Base-by-base conservation (phyloP, 768 basidiomycete species). In the Paxillus rubicundulus region DNA sequence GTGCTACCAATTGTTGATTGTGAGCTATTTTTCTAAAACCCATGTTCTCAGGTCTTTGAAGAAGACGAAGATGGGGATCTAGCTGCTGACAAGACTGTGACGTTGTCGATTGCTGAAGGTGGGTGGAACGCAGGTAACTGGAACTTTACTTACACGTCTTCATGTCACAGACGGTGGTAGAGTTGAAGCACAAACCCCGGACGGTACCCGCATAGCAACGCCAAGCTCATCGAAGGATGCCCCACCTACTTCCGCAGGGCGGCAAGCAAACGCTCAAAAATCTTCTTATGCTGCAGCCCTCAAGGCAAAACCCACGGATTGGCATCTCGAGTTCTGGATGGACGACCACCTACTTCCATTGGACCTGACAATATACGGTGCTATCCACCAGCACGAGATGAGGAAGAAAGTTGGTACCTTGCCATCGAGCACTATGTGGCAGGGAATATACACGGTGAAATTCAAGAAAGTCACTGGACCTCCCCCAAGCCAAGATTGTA, bases 311-410 rank as follows among this genome's bases (percentile, higher is more conserved):
- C 94, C 96, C 4, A 84, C 82, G 14, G 96, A 98, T 63, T 99
- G 93, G 92, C 95, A 99, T 67, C 82, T 98, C 47, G 89, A 97
- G 70, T 98, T 99, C 71, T 88, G 82, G 9, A 89, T 98, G 84
- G 92, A 92, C 63, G 94, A 93, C 54, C 86, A 91, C 42, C 71
- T 82, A 18, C 73, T 98, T 16, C 87, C 89, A 0, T 70, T 95
- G 53, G 90, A 95, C 66, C 77, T 95, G 50, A 99, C 97, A 0
- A 87, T 99, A 46, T 99, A 97, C 64, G 97, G 97, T 8, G 96
- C 94, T 0, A 89, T 97, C 42, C 94, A 98, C 66, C 91, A 93
- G 61, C 87, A 92, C 61, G 89, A 94, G 67, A 81, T 82, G 69
- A 79, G 88, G 53, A 89, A 90, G 75, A 84, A 87, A 67, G 72